Percentiles rank a stretch among this genome's conserved stretches.
phyloP scores from a whole-genome alignment of 106 monocot genomes.

The Dioscorea zingiberensis region DNA sequence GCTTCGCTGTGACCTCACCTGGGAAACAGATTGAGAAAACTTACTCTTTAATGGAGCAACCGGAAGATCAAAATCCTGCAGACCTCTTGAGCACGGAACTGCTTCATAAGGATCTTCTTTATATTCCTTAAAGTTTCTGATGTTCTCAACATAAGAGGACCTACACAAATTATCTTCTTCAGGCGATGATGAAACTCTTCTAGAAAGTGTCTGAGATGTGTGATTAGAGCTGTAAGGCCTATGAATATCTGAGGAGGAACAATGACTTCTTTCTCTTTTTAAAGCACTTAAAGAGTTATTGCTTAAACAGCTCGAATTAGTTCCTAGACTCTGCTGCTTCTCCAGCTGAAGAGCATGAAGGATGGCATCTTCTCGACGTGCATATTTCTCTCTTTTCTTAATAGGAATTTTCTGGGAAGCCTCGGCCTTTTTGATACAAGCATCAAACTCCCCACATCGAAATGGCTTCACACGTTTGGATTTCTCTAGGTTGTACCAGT shows the following conservation, averaged over 20 bases:
- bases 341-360: slow-evolving; percentile 98
- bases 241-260: slow-evolving; percentile 20
- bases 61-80: slow-evolving; percentile 60
- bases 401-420: slow-evolving; percentile 65
- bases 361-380: slow-evolving; percentile 97
- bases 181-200: slow-evolving; percentile 13
- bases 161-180: slow-evolving; percentile 18
- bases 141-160: slow-evolving; percentile 12
- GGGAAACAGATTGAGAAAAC: slow-evolving; percentile 14
- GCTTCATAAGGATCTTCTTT: slow-evolving; percentile 39
- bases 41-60: slow-evolving; percentile 57
- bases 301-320: slow-evolving; percentile 13
- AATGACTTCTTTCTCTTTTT: slow-evolving; percentile 24
- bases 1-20: slow-evolving; percentile 23
- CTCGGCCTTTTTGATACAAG: slow-evolving; percentile 93
- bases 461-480: slow-evolving; percentile 94
- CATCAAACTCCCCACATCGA: slow-evolving; percentile 96
- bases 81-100: slow-evolving; percentile 47
- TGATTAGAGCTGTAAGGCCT: neutral
- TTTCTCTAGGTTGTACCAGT: slow-evolving; percentile 99
- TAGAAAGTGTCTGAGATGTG: slow-evolving; percentile 20
- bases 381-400: slow-evolving; percentile 96
- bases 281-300: slow-evolving; percentile 17
- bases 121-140: slow-evolving; percentile 19
- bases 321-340: slow-evolving; percentile 25